Evolutionary conservation across 1,284 basidiomycete genomes (phyloP).

Genomic region (Phlebopus sp.): DNA sequence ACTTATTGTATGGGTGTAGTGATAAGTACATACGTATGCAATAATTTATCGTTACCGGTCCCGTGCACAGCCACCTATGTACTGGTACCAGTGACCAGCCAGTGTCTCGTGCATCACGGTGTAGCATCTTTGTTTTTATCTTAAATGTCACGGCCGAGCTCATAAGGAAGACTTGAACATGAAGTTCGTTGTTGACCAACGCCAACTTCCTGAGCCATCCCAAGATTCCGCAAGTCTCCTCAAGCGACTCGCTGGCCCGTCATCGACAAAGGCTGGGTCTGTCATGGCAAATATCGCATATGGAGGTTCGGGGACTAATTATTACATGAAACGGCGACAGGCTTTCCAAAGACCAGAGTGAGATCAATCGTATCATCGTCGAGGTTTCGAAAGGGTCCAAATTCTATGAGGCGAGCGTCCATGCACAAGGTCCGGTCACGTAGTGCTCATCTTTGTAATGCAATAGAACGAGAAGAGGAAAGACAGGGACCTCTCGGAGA

Average conservation of each 20-base stretch:
- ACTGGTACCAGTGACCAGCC: too few species aligned
- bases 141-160: too few species aligned
- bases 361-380: slow-evolving; percentile 77
- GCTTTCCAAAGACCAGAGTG: slow-evolving; percentile 72
- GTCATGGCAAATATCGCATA: slow-evolving; percentile 19
- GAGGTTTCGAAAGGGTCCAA: slow-evolving; percentile 82
- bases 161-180: slow-evolving; percentile 5
- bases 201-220: slow-evolving; percentile 35
- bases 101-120: too few species aligned
- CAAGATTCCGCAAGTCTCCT: slow-evolving; percentile 67
- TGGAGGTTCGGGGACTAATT: neutral
- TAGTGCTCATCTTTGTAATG: neutral
- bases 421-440: too few species aligned
- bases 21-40: too few species aligned
- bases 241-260: slow-evolving; percentile 72
- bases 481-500: slow-evolving; percentile 74
- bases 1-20: too few species aligned
- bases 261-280: slow-evolving; percentile 75
- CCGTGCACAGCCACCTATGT: too few species aligned
- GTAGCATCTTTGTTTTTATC: too few species aligned
- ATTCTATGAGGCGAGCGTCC: slow-evolving; percentile 66
- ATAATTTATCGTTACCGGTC: too few species aligned
- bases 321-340: slow-evolving; percentile 35
- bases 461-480: slow-evolving; percentile 77
- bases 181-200: slow-evolving; percentile 18